Percentiles rank a stretch among this genome's conserved stretches.
Conservation (phyloP, 768 basidiomycete genomes). For the Xerocomellus amylosporus region DNA sequence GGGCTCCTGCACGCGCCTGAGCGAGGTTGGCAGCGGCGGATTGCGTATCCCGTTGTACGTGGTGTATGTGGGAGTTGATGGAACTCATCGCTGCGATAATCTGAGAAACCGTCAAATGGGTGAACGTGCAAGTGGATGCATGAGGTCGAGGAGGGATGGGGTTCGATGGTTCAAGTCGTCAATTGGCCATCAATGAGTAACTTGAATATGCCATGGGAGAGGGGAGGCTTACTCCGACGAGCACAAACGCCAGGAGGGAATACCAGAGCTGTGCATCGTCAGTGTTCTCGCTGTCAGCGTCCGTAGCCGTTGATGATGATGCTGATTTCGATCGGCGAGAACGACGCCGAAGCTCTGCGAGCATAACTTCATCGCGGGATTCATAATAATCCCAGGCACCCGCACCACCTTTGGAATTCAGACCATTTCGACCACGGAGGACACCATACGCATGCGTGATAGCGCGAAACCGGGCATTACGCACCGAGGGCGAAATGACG, state of each 20-base stretch:
- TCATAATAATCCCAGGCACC: constrained; percentile 1
- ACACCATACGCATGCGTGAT: constrained; percentile 64
- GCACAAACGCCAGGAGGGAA: constrained; percentile 7
- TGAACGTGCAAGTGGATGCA: not conserved
- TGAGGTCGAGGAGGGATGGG: not conserved
- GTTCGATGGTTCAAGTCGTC: not conserved
- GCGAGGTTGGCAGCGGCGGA: constrained; percentile 57
- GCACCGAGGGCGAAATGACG: constrained; percentile 38
- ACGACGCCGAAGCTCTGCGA: constrained; percentile 51
- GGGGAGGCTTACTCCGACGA: constrained; percentile 14
- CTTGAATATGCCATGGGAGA: not conserved
- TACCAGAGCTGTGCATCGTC: constrained; percentile 11
- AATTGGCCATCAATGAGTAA: not conserved
- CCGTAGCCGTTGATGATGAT: constrained; percentile 26
- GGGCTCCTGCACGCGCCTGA: constrained; percentile 56
- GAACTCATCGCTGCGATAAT: constrained; percentile 3
- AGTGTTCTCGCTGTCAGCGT: not conserved
- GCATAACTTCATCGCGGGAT: constrained; percentile 39
- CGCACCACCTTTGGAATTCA: not conserved
- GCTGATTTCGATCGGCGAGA: constrained; percentile 24
- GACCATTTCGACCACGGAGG: constrained; percentile 15
- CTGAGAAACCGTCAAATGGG: not conserved
- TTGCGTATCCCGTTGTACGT: constrained; percentile 40
- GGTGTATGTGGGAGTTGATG: constrained; percentile 32
- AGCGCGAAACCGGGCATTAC: constrained; percentile 61